Evolutionary conservation across 2,329 filamentous ascomycete genomes (phyloP).

Genomic region (Blumeria hordei): DNA sequence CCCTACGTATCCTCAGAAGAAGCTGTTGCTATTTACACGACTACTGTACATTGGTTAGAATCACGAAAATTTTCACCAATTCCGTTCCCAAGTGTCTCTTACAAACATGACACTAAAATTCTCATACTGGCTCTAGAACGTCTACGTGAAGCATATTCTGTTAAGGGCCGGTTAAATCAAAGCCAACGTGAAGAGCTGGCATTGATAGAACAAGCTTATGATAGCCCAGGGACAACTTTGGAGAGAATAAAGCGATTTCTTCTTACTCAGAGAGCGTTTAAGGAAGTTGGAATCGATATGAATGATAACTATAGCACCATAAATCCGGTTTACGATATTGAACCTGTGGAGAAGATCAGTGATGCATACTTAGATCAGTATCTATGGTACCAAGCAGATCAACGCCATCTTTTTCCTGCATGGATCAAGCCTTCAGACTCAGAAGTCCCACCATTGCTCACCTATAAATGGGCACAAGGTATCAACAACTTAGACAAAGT

Average conservation of each 20-base stretch:
- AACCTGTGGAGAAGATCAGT: slow-evolving; percentile 98
- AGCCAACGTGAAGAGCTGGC: slow-evolving; percentile 93
- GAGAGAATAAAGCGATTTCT: slow-evolving; percentile 95
- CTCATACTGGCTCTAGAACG: slow-evolving; percentile 85
- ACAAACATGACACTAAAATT: slow-evolving; percentile 99
- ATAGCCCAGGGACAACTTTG: slow-evolving; percentile 85
- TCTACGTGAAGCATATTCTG: slow-evolving; percentile 83
- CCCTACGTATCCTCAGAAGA: slow-evolving; percentile 97
- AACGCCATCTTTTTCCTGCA: slow-evolving; percentile 84
- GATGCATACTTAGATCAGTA: slow-evolving; percentile 98
- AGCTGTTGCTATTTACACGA: slow-evolving; percentile 95
- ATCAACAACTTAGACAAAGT: slow-evolving; percentile 95
- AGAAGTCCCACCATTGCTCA: slow-evolving; percentile 78
- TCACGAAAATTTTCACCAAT: slow-evolving; percentile 97
- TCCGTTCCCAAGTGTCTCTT: slow-evolving; percentile 93
- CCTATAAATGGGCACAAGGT: slow-evolving; percentile 97
- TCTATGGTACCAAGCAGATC: slow-evolving; percentile 96
- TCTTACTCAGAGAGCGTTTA: slow-evolving; percentile 91
- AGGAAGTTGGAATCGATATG: slow-evolving; percentile 99
- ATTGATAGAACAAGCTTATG: slow-evolving; percentile 92
- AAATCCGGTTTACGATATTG: slow-evolving; percentile 96
- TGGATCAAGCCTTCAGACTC: slow-evolving; percentile 99
- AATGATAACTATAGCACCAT: slow-evolving; percentile 99
- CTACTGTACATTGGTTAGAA: slow-evolving; percentile 95
- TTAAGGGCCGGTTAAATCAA: slow-evolving; percentile 90